Evolutionary conservation across 2,329 filamentous ascomycete genomes (phyloP), one percentile per base, ranked within the genome.

Genomic region (Chaetomiaceae sp.): DNA sequence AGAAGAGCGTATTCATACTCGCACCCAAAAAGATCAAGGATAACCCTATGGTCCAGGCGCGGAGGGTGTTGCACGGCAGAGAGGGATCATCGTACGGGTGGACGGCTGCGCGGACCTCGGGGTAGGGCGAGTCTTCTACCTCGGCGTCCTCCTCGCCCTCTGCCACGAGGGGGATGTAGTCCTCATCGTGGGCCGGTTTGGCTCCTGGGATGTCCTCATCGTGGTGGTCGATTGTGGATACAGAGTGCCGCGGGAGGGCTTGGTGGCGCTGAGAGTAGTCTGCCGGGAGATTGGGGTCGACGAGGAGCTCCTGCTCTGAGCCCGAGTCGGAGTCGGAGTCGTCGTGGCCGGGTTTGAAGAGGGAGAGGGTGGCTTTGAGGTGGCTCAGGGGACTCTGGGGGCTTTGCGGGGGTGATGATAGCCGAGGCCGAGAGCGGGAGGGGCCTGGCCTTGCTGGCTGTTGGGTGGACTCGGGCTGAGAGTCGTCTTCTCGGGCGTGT

Each of bases 71-170:
- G 69, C 81, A 84, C 1, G 83, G 84, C 23, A 85, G 64, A 5
- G 47, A 19, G 43, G 83, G 78, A 61, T 86, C 79, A 64, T 87
- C 83, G 60, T 80, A 81, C 64, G 85, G 85, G 48, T 74, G 74
- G 3, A 86, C 82, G 7, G 83, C 82, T 31, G 83, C 82, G 43
- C 81, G 75, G 45, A 85, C 83, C 67, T 87, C 83, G 25, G 83
- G 78, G 62, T 87, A 87, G 0, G 83, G 84, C 2, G 83, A 87
- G 64, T 84, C 72, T 54, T 83, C 79, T 27, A 71, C 67, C 6
- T 76, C 74, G 31, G 74, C 44, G 3, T 29, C 44, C n/a, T 68
- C 66, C 27, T 64, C 65, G 47, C 54, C 61, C 19, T 63, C 17
- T 15, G 17, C 17, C 15, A 48, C 43, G 1, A 55, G 38, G 6